These are phyloP conservation scores for Diaporthe longicolla DNA, from an alignment of 2,329 filamentous ascomycete species.

Conservation along the genomic window DNA sequence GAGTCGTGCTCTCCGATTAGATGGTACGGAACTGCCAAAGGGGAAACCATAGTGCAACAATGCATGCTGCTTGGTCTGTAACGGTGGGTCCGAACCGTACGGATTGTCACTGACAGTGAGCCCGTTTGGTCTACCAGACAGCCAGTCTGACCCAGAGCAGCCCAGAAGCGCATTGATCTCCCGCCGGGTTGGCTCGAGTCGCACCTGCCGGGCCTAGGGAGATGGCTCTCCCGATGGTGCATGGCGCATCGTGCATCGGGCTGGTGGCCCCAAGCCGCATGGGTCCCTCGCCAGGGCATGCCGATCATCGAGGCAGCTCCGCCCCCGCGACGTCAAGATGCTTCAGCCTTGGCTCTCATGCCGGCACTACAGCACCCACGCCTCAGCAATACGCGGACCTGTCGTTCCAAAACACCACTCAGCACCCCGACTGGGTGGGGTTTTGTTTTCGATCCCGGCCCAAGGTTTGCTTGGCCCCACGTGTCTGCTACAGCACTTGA, in stretches of 20 bases:
- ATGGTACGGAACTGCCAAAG: constrained; percentile 25
- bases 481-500: constrained; percentile 26
- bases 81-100: constrained; percentile 14
- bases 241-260: neutral
- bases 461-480: constrained; percentile 17
- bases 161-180: constrained; percentile 25
- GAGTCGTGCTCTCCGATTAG: neutral
- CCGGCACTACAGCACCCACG: neutral
- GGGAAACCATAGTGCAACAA: constrained; percentile 22
- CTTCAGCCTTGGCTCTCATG: constrained; percentile 22
- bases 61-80: constrained; percentile 9
- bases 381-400: neutral
- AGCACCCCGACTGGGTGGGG: constrained; percentile 3
- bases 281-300: constrained; percentile 17
- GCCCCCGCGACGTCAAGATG: constrained; percentile 20
- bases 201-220: neutral
- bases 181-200: constrained; percentile 18
- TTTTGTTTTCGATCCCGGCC: constrained; percentile 21
- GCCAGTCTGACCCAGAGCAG: neutral
- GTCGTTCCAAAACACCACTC: neutral
- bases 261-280: neutral
- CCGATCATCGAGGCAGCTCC: constrained; percentile 23
- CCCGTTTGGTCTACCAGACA: neutral
- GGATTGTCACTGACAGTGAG: neutral
- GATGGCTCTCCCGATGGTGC: constrained; percentile 25